These are phyloP conservation scores for Fusarium domesticum DNA, from an alignment of 2,329 filamentous ascomycete species.

Conservation along the genomic window DNA sequence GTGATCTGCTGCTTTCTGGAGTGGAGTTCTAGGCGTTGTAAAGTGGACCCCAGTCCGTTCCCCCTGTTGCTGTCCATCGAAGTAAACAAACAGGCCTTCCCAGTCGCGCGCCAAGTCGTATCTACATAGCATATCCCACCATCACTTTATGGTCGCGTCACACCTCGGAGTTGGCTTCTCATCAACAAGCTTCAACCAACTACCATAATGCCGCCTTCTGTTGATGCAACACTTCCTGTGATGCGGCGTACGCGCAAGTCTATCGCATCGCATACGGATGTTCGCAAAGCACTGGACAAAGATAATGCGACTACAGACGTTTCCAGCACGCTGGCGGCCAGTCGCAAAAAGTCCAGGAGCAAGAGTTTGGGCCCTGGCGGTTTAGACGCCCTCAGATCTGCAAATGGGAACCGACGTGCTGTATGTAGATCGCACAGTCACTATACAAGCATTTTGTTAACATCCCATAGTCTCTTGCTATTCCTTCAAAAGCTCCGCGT, in stretches of 20 bases:
- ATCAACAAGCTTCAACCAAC: constrained; percentile 15
- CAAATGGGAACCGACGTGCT: constrained; percentile 73
- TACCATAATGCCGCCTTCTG: constrained; percentile 33
- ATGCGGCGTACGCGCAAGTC: constrained; percentile 66
- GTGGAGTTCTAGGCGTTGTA: constrained; percentile 6
- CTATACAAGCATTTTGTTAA: constrained; percentile 13
- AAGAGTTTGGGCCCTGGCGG: constrained; percentile 96
- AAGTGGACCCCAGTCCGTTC: constrained; percentile 18
- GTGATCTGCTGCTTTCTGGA: constrained; percentile 10
- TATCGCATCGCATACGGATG: constrained; percentile 58
- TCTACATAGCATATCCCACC: constrained; percentile 16
- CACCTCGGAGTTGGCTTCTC: constrained; percentile 15
- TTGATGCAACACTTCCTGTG: constrained; percentile 51
- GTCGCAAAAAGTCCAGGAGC: constrained; percentile 73
- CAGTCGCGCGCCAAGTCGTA: constrained; percentile 23
- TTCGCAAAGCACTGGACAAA: constrained; percentile 59
- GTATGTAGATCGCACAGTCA: constrained; percentile 47
- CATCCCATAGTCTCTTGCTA: constrained; percentile 52
- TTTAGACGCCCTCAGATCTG: constrained; percentile 74
- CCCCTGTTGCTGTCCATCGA: constrained; percentile 28
- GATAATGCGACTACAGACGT: constrained; percentile 75
- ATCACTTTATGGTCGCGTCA: constrained; percentile 25
- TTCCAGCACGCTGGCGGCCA: constrained; percentile 50
- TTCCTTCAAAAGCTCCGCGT: constrained; percentile 49
- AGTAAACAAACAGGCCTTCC: constrained; percentile 41